Evolutionary conservation across 768 basidiomycete species (phyloP), one percentile per base, ranked within the genome.

Genomic region (Clitopilus passeckerianus): DNA sequence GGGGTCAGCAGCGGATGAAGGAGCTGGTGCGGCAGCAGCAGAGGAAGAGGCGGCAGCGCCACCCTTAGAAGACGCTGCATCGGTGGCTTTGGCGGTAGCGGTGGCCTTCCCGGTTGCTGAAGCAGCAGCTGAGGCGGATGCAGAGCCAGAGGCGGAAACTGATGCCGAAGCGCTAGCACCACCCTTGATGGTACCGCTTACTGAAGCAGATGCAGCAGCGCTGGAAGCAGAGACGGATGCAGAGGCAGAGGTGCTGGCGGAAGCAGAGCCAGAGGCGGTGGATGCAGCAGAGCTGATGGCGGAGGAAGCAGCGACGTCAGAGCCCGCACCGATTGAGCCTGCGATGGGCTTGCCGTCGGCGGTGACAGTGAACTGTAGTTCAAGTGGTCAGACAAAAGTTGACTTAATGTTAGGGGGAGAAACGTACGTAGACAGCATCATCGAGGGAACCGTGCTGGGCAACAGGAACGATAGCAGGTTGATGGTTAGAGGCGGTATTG

Each of bases 371-470:
- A 75, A 74, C 73, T 74, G 60, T 23, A 43, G 54, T 58, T 44
- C 8, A 59, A 53, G 46, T 30, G 14, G 30, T 34, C 34, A 22
- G 34, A 43, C 46, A 46, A 61, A 50, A 59, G 53, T 30, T 30
- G 34, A 53, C 44, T 56, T 44, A 52, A 50, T 53, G 61, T 22
- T 54, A 44, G 30, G 15, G 7, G 54, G 9, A 16, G 1, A 63
- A 56, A 43, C 78, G 59, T 61, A 79, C 76, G 64, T 83, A 82
- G 60, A 78, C 62, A 34, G 67, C 67, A 66, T 83, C 81, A 64
- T 83, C 81, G 37, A 80, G 71, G 15, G 72, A 71, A 35, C 80
- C 81, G 64, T 81, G 81, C 65, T 83, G 82, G 37, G 80, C 80
- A 63, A 82, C 61, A 50, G 77, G 70, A 50, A 76, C 78, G 57